Conservation (phyloP, 2,329 filamentous ascomycete genomes). For the Zymoseptoria crescenta region DNA sequence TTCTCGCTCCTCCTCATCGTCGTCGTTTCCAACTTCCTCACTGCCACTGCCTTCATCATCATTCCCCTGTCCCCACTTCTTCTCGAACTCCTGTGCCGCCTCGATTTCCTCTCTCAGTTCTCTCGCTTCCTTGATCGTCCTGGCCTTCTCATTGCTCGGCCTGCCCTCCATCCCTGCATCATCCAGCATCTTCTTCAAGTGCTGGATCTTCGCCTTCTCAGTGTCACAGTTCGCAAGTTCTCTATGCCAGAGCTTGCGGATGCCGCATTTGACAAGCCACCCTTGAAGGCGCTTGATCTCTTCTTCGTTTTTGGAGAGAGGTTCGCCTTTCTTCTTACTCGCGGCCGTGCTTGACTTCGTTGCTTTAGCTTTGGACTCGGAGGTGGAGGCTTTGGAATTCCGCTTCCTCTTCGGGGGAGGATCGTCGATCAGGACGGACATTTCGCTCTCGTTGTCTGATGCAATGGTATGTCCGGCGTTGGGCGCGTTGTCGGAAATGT, state of each 20-base stretch:
- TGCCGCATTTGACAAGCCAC: constrained; percentile 80
- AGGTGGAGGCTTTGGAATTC: constrained; percentile 31
- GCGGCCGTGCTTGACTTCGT: constrained; percentile 28
- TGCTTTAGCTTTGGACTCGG: constrained; percentile 27
- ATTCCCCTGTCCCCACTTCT: constrained; percentile 58
- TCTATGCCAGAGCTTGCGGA: constrained; percentile 83
- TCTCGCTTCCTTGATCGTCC: constrained; percentile 76
- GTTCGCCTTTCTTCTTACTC: constrained; percentile 21
- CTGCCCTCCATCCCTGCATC: constrained; percentile 84
- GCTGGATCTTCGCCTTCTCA: constrained; percentile 68
- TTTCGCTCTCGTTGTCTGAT: constrained; percentile 46
- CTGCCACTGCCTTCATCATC: constrained; percentile 3
- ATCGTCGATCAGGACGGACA: constrained; percentile 74
- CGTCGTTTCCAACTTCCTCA: constrained; percentile 7
- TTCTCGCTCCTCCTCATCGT: constrained; percentile 5
- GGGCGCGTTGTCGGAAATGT: constrained; percentile 8
- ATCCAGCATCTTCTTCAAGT: constrained; percentile 69
- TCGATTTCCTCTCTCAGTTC: constrained; percentile 81
- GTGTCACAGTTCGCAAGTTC: constrained; percentile 73
- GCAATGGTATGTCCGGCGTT: constrained; percentile 8
- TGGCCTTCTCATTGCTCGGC: constrained; percentile 76
- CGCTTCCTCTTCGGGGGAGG: constrained; percentile 53
- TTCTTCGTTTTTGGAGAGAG: constrained; percentile 56
- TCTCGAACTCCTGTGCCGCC: constrained; percentile 72
- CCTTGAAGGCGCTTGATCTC: constrained; percentile 85